Conservation (phyloP, 345 rosid species). For the Arabidopsis thaliana region TAIR10.1 NC_003076.8:19898501-19899000, state of each 20-base stretch:
- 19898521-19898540: conserved; percentile 59
- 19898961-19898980: conserved; percentile 41
- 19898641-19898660: conserved; percentile 49
- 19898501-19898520: conserved; percentile 76
- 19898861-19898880: conserved; percentile 65
- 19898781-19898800: conserved; percentile 99
- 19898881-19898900: conserved; percentile 49
- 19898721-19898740: conserved; percentile 59
- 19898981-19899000: conserved; percentile 15
- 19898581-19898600: conserved; percentile 73
- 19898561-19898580: conserved; percentile 56
- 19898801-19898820: conserved; percentile 98
- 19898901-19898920: background rate
- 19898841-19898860: conserved; percentile 84
- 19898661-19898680: conserved; percentile 22
- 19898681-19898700: conserved; percentile 38
- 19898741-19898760: conserved; percentile 64
- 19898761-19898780: conserved; percentile 89
- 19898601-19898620: conserved; percentile 50
- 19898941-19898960: conserved; percentile 6
- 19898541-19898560: conserved; percentile 51
- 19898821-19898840: conserved; percentile 79
- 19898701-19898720: conserved; percentile 92
- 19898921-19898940: background rate
- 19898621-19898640: conserved; percentile 45